phyloP scores from a whole-genome alignment of 768 basidiomycete genomes.

The Boletales sp. region DNA sequence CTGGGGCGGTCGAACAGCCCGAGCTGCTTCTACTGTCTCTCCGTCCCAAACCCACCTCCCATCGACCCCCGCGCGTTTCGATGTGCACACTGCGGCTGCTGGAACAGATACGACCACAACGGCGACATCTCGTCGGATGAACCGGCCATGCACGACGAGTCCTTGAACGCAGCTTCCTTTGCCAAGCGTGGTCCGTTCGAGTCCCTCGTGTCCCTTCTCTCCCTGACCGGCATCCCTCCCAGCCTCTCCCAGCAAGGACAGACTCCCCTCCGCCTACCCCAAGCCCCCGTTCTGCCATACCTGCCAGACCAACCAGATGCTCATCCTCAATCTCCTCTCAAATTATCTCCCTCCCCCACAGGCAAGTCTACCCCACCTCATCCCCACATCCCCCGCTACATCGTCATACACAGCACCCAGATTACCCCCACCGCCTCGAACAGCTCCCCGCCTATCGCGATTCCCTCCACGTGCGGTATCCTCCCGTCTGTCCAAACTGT shows the following conservation, averaged over 20 bases:
- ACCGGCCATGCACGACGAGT: slow-evolving; percentile 83
- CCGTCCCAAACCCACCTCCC: slow-evolving; percentile 38
- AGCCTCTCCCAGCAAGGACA: slow-evolving; percentile 71
- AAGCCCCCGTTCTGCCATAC: slow-evolving; percentile 76
- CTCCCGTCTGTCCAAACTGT: slow-evolving; percentile 79
- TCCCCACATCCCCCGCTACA: background rate
- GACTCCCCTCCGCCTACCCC: slow-evolving; percentile 56
- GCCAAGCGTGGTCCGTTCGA: slow-evolving; percentile 69
- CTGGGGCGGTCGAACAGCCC: slow-evolving; percentile 51
- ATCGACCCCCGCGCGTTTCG: slow-evolving; percentile 55
- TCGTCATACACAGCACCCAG: slow-evolving; percentile 53
- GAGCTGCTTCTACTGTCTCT: slow-evolving; percentile 74
- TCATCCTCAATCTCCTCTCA: slow-evolving; percentile 81
- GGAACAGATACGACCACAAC: slow-evolving; percentile 67
- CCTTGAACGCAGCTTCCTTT: slow-evolving; percentile 67
- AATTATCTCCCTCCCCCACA: slow-evolving; percentile 82
- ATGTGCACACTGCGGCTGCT: slow-evolving; percentile 65
- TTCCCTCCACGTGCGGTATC: slow-evolving; percentile 78
- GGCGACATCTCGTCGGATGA: slow-evolving; percentile 84
- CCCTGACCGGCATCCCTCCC: slow-evolving; percentile 3
- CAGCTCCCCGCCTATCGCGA: slow-evolving; percentile 68
- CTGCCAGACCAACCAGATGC: slow-evolving; percentile 91
- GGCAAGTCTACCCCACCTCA: slow-evolving; percentile 39
- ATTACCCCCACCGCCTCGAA: slow-evolving; percentile 60
- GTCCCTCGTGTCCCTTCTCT: background rate